Evolutionary conservation across 352 stramenopile species (phyloP), one percentile per base, ranked within the genome.

Genomic region (Pythium rhizo-oryzae): DNA sequence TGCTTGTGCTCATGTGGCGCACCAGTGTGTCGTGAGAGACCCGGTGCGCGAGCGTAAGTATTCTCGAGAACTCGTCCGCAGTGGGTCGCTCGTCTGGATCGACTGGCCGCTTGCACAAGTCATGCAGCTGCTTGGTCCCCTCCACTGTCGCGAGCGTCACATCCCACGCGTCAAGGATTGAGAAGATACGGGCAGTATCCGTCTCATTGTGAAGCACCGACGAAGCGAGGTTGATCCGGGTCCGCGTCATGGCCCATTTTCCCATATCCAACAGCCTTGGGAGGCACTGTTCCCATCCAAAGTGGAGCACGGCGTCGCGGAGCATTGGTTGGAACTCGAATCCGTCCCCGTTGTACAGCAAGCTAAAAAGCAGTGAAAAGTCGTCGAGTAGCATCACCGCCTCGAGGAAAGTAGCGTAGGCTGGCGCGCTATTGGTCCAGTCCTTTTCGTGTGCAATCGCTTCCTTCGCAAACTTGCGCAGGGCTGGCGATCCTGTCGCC

Each of bases 281-380:
- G 0, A 37, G 24, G 25, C 56, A 70, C 18, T 24, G 43, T 6
- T 70, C 57, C 24, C 49, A 65, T 2, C 56, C 56, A 30, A 70
- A 64, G 19, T 65, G 41, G 0, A 53, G 3, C 1, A 44, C 53
- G 2, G 54, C 46, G 19, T 49, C 33, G 11, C 16, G 39, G 11
- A 69, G 11, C 8, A 18, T 39, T 18, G 28, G 28, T 23, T 67
- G 41, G n/a, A 53, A 61, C 5, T 62, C 28, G n/a, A 62, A 49
- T 13, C 43, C 23, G 2, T 2, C 43, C 9, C 35, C 19, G 35
- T 41, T 58, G 6, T 16, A 35, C 24, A 67, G 15, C 25, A 67
- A 23, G 1, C 15, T n/a, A 4, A 33, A 23, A 15, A 71, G 46
- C 5, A 71, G 2, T 16, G 30, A 18, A 4, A 47, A 7, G 24